Conservation (phyloP, 345 rosid species). For the Rhizophora apiculata region DNA sequence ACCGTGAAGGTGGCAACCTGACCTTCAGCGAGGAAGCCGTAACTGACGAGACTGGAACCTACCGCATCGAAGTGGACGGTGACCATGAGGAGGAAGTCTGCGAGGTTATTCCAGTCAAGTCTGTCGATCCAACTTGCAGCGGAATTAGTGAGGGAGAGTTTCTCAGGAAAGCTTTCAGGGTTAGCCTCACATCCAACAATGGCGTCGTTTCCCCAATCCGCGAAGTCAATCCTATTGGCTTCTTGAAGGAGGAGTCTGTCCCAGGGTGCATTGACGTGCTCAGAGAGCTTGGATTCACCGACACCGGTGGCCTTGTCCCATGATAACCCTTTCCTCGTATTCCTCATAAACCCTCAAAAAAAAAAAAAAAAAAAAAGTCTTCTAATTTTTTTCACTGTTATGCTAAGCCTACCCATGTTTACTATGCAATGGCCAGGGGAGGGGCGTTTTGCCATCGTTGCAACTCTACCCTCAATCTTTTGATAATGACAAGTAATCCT, state of each 20-base stretch:
- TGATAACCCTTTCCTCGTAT: background rate
- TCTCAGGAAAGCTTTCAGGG: conserved; percentile 39
- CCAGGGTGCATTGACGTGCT: conserved; percentile 45
- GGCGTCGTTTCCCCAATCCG: conserved; percentile 41
- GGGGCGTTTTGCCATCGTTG: too few relatives aligned
- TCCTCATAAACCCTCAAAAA: too few relatives aligned
- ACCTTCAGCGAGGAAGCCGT: conserved; percentile 37
- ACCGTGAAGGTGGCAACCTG: conserved; percentile 31
- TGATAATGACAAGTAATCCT: too few relatives aligned
- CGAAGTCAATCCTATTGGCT: conserved; percentile 58
- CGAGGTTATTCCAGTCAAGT: conserved; percentile 42
- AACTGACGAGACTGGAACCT: conserved; percentile 42
- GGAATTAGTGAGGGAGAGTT: conserved; percentile 35
- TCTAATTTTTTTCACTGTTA: too few relatives aligned
- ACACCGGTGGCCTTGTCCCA: conserved; percentile 2
- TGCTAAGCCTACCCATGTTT: too few relatives aligned
- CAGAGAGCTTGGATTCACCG: conserved; percentile 52
- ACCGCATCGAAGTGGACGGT: conserved; percentile 47
- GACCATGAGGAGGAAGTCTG: conserved; percentile 73
- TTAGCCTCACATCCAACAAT: conserved; percentile 48
- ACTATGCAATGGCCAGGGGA: too few relatives aligned
- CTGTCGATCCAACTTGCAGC: conserved; percentile 45
- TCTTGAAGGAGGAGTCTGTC: conserved; percentile 45
- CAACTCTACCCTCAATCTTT: too few relatives aligned
- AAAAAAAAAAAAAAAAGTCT: too few relatives aligned